Conservation (phyloP, 164 flowering plant genomes). For the Santalum album region DNA sequence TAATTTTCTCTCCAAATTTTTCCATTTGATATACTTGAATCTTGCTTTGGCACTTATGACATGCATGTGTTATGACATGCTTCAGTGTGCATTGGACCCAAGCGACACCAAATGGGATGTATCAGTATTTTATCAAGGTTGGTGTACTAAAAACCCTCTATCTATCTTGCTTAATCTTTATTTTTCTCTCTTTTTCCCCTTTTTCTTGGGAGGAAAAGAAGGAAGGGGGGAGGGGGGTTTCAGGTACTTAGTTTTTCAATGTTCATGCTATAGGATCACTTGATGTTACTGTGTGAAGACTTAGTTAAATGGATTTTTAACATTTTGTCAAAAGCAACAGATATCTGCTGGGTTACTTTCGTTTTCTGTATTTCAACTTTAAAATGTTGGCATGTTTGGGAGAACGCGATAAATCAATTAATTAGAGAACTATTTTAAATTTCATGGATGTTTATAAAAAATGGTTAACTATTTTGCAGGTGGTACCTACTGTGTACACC, state of each 20-base stretch:
- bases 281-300: too few relatives aligned
- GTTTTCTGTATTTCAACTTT: too few relatives aligned
- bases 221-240: neutral
- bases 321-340: too few relatives aligned
- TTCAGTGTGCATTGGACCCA: conserved; percentile 70
- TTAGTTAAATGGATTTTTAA: too few relatives aligned
- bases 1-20: conserved; percentile 12
- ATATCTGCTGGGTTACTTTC: too few relatives aligned
- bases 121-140: conserved; percentile 84
- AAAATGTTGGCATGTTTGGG: too few relatives aligned
- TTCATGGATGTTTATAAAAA: neutral
- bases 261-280: too few relatives aligned
- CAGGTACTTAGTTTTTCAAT: neutral
- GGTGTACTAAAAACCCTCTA: conserved; percentile 3
- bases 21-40: neutral
- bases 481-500: conserved; percentile 76
- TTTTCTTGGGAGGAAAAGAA: neutral
- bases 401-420: neutral
- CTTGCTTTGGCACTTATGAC: neutral
- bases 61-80: neutral
- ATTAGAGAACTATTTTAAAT: neutral
- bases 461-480: conserved; percentile 33
- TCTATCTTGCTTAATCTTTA: too few relatives aligned
- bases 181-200: neutral
- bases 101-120: conserved; percentile 57